Evolutionary conservation across 2,329 filamentous ascomycete species (phyloP).

Genomic region (Nigrograna mackinnonii): DNA sequence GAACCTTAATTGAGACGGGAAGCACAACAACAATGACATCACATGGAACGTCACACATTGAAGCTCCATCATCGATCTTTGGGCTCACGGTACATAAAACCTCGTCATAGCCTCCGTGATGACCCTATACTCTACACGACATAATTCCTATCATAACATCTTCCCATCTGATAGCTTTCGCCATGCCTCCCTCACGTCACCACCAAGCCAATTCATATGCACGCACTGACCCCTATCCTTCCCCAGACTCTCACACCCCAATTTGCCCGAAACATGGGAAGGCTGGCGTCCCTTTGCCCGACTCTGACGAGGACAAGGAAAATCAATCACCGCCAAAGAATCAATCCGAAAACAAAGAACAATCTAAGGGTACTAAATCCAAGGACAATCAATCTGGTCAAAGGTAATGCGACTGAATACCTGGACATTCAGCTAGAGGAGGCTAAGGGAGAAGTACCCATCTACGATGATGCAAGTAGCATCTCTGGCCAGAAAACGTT

Average conservation of each 20-base stretch:
- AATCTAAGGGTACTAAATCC: too few relatives aligned
- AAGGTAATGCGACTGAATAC: conserved; percentile 5
- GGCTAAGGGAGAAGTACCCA: conserved; percentile 16
- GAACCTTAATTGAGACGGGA: neutral
- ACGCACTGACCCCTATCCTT: neutral
- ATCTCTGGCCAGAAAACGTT: neutral
- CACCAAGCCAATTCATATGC: neutral
- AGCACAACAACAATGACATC: conserved; percentile 2
- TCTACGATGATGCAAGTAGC: conserved; percentile 15
- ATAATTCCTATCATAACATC: neutral
- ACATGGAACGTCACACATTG: neutral
- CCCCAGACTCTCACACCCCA: too few relatives aligned
- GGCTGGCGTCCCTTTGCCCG: too few relatives aligned
- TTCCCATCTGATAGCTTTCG: neutral
- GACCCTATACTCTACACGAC: neutral
- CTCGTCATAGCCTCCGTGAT: neutral
- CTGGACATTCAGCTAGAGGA: conserved; percentile 18
- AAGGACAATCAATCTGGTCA: neutral
- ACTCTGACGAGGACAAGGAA: too few relatives aligned
- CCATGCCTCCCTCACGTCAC: neutral
- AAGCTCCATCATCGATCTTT: neutral
- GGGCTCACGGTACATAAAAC: neutral
- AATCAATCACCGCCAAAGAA: too few relatives aligned
- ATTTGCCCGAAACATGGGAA: too few relatives aligned
- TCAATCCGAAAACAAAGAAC: neutral